Conservation (phyloP, 2,329 filamentous ascomycete species). For the Macroventuria anomochaeta region DNA sequence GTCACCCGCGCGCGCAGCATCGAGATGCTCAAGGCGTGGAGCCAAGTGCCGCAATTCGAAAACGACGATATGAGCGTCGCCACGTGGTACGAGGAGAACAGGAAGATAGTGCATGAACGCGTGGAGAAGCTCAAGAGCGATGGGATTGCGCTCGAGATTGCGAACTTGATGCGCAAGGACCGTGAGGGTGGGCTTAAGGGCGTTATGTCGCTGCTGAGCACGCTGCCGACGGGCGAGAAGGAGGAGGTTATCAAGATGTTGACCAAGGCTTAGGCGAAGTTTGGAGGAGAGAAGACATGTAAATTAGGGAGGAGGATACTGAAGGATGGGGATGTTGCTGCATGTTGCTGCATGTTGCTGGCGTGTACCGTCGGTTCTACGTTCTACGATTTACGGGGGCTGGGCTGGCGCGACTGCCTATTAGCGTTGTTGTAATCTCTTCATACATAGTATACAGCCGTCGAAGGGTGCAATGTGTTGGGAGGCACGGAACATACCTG, state of each 20-base stretch:
- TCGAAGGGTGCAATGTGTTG: slow-evolving; percentile 4
- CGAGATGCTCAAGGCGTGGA: slow-evolving; percentile 82
- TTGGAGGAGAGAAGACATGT: background rate
- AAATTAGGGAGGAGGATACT: slow-evolving; percentile 2
- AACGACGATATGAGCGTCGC: slow-evolving; percentile 83
- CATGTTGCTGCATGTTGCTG: slow-evolving; percentile 13
- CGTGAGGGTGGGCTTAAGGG: slow-evolving; percentile 79
- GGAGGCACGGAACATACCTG: slow-evolving; percentile 9
- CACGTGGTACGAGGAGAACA: slow-evolving; percentile 95
- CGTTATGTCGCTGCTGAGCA: slow-evolving; percentile 81
- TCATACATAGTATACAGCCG: background rate
- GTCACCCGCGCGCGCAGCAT: slow-evolving; percentile 72
- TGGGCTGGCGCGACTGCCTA: slow-evolving; percentile 4
- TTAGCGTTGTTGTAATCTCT: slow-evolving; percentile 14
- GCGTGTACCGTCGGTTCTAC: slow-evolving; percentile 1
- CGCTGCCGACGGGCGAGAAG: slow-evolving; percentile 86
- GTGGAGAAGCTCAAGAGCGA: slow-evolving; percentile 84
- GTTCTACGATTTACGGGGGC: background rate
- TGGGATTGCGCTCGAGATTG: slow-evolving; percentile 71
- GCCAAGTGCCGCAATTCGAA: slow-evolving; percentile 76
- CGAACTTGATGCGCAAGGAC: slow-evolving; percentile 70
- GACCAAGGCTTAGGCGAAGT: slow-evolving; percentile 48
- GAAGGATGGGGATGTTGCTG: background rate
- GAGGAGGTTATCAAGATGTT: slow-evolving; percentile 75
- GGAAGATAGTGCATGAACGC: slow-evolving; percentile 81